phyloP scores from a whole-genome alignment of 1,284 basidiomycete genomes.

The Neolentinus lepideus region DNA sequence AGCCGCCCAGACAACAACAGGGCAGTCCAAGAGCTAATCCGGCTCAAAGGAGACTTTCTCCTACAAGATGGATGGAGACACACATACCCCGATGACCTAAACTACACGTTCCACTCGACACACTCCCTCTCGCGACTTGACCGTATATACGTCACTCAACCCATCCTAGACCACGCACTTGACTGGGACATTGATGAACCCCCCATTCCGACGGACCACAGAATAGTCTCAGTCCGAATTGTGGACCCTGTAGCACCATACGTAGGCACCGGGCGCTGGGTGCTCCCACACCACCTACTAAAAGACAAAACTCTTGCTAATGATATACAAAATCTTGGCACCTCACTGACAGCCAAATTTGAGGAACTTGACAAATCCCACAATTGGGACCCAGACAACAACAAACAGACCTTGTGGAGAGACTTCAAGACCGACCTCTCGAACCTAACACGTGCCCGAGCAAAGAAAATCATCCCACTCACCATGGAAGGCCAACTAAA shows the following conservation, averaged over 20 bases:
- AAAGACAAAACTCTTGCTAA: constrained; percentile 12
- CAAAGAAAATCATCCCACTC: background rate
- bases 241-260: constrained; percentile 12
- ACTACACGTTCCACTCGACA: no score
- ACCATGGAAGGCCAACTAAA: background rate
- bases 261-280: constrained; percentile 23
- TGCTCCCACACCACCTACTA: constrained; percentile 13
- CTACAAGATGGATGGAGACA: no score
- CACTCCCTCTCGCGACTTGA: no score
- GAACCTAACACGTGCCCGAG: background rate
- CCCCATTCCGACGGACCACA: constrained; percentile 21
- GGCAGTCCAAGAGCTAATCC: no score
- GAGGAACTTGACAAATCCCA: background rate
- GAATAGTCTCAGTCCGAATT: constrained; percentile 17
- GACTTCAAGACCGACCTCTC: background rate
- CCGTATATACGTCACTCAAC: no score
- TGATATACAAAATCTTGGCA: constrained; percentile 1
- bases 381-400: background rate
- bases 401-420: background rate
- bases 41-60: no score
- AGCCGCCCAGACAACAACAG: no score
- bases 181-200: constrained; percentile 18
- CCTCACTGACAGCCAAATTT: background rate
- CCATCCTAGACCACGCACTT: constrained; percentile 7
- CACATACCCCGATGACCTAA: no score